Percentiles rank a stretch among this genome's conserved stretches.
Conservation (phyloP, 2,329 filamentous ascomycete genomes). For the Arthroderma sp. region DNA sequence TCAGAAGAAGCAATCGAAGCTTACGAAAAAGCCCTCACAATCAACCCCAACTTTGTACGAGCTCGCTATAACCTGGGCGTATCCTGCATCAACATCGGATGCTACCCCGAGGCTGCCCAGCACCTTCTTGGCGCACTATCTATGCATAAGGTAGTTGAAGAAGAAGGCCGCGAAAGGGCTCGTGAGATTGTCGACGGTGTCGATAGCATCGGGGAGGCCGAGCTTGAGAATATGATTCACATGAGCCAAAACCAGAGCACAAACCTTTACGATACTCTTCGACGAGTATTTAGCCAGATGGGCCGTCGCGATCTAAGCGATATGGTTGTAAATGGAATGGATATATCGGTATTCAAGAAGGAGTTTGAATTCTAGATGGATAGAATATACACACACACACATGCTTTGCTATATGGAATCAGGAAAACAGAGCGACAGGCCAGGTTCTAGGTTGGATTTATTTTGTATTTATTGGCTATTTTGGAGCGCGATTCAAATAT, state of each 20-base stretch:
- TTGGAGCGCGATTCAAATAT: too few species aligned
- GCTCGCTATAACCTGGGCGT: slow-evolving; percentile 95
- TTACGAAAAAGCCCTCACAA: slow-evolving; percentile 79
- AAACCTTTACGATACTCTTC: slow-evolving; percentile 86
- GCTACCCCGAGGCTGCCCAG: slow-evolving; percentile 80
- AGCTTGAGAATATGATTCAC: slow-evolving; percentile 73
- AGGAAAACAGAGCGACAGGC: too few species aligned
- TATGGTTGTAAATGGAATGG: slow-evolving; percentile 75
- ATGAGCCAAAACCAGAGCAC: slow-evolving; percentile 78
- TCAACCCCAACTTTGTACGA: slow-evolving; percentile 92
- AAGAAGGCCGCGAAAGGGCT: slow-evolving; percentile 68
- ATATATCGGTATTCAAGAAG: slow-evolving; percentile 73
- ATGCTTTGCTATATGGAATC: too few species aligned
- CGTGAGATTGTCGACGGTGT: slow-evolving; percentile 61
- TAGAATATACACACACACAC: too few species aligned
- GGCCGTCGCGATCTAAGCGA: slow-evolving; percentile 75
- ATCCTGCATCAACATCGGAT: slow-evolving; percentile 93
- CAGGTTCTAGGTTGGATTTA: too few species aligned
- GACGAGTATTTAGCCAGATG: slow-evolving; percentile 96
- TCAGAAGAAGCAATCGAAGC: slow-evolving; percentile 93
- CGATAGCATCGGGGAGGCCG: slow-evolving; percentile 49
- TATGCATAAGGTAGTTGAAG: slow-evolving; percentile 92
- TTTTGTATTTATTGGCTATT: too few species aligned
- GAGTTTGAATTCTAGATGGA: slow-evolving; percentile 68
- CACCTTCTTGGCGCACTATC: slow-evolving; percentile 82